Base-by-base conservation (phyloP, 2,329 filamentous ascomycete genomes). In the Chrysosporium queenslandicum region DNA sequence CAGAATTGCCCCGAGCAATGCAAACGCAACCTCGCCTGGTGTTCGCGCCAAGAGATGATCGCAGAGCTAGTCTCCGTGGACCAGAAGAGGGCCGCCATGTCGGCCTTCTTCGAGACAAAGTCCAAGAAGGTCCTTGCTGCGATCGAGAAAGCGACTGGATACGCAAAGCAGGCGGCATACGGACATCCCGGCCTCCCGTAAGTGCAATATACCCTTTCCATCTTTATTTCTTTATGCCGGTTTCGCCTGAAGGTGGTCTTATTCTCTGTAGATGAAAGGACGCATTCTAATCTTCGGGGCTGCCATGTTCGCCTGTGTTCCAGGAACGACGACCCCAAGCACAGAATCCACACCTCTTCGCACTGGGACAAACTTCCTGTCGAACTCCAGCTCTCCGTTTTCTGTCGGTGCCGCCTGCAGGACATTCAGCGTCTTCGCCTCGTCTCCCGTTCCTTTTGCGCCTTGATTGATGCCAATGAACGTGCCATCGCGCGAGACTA, bases 331-430 rank as follows among this genome's bases (percentile, higher is more conserved):
- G 50, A 23, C 14, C 37, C 36, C 29, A 11, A 47, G 12, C 25
- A 16, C 29, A 30, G 23, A 47, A 27, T 47, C 14, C 41, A 11
- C 21, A 52, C 64, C 0, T 63, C 63, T 6, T 68, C 66, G 6
- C 63, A 60, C 20, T 71, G 69, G 69, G 68, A 68, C 49, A 53
- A 58, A 42, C 62, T 72, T 21, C 69, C 70, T 9, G 67, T 68
- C 51, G 70, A 72, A 52, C 59, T 72, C 34, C 66, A 70, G 59
- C 65, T 72, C 50, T 62, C 61, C 52, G 69, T 72, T 53, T 71
- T 72, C 53, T 63, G 64, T 5, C 61, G 66, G 52, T 72, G 69
- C 58, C 63, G 66, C 32, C 60, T 70, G 53, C 58, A 59, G 34
- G 69, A 71, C 48, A 63, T 70, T 21, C 56, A 64, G 18, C 58